These are phyloP conservation scores for Trichoderma gracile DNA, from an alignment of 2,329 filamentous ascomycete genomes.

Conservation along the genomic window DNA sequence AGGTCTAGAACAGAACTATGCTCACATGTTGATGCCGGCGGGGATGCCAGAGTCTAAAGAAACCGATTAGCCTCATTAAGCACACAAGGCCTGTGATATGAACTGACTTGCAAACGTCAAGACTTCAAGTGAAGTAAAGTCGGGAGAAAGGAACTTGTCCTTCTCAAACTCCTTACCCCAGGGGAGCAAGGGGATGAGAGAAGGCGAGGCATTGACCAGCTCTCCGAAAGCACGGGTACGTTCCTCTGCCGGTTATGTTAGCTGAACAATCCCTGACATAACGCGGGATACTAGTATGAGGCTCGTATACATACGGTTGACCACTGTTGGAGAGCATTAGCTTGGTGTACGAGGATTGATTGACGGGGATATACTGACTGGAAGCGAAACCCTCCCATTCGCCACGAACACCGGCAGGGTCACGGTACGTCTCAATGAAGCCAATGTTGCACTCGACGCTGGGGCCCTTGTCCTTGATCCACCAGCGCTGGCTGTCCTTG, in stretches of 20 bases:
- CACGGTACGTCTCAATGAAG: conserved; percentile 83
- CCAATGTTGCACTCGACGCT: conserved; percentile 79
- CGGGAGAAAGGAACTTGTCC: conserved; percentile 90
- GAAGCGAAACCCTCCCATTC: conserved; percentile 87
- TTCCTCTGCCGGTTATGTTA: conserved; percentile 54
- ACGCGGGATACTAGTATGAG: neutral
- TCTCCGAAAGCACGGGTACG: conserved; percentile 84
- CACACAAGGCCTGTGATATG: neutral
- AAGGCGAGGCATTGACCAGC: conserved; percentile 77
- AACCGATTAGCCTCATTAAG: conserved; percentile 24
- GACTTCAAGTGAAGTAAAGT: conserved; percentile 94
- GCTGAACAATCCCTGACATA: neutral
- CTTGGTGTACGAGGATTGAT: neutral
- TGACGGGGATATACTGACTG: conserved; percentile 36
- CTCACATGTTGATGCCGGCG: conserved; percentile 64
- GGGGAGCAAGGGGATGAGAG: conserved; percentile 83
- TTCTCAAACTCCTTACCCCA: conserved; percentile 92
- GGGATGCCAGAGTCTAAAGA: conserved; percentile 60
- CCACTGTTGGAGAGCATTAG: conserved; percentile 46
- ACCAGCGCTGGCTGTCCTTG: conserved; percentile 77
- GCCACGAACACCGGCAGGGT: conserved; percentile 76
- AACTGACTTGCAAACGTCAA: conserved; percentile 64
- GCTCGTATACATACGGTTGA: conserved; percentile 60
- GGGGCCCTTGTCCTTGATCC: conserved; percentile 82
- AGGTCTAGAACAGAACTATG: neutral